Percentiles rank a stretch among this genome's conserved stretches.
phyloP scores from a whole-genome alignment of 306 rosid species.

The Cyclanthera cordifolia region DNA sequence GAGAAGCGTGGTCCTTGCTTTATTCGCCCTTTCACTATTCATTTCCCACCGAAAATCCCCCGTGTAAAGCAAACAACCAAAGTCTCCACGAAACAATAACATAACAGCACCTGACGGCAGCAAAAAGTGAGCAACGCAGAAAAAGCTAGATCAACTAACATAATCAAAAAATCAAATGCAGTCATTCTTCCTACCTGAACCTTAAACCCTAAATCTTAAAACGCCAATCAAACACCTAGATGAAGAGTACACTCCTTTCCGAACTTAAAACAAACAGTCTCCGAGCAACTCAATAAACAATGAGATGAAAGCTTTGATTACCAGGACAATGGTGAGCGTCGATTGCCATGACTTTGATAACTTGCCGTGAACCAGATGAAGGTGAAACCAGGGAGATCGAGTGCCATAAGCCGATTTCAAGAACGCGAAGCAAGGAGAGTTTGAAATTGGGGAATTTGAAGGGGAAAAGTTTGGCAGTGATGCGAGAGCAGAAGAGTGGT shows the following conservation, averaged over 20 bases:
- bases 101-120: slow-evolving; percentile 38
- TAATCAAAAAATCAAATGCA: not conserved
- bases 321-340: slow-evolving; percentile 74
- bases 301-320: not conserved
- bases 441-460: slow-evolving; percentile 44
- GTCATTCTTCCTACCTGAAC: not conserved
- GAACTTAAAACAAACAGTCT: slow-evolving; percentile 20
- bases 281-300: slow-evolving; percentile 2
- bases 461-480: slow-evolving; percentile 56
- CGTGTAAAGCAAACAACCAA: slow-evolving; percentile 47
- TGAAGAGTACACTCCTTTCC: not conserved
- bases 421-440: slow-evolving; percentile 49
- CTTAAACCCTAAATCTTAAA: not conserved
- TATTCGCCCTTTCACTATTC: slow-evolving; percentile 27
- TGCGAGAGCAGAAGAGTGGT: slow-evolving; percentile 49
- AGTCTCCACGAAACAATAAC: slow-evolving; percentile 58
- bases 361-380: slow-evolving; percentile 18
- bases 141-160: not conserved
- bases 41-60: slow-evolving; percentile 73
- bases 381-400: slow-evolving; percentile 33
- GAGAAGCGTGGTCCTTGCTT: slow-evolving; percentile 28
- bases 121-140: not conserved
- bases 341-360: slow-evolving; percentile 33
- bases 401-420: slow-evolving; percentile 31
- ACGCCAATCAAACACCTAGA: not conserved